Evolutionary conservation across 2,329 filamentous ascomycete species (phyloP).

Genomic region (Elsinoe fawcettii): DNA sequence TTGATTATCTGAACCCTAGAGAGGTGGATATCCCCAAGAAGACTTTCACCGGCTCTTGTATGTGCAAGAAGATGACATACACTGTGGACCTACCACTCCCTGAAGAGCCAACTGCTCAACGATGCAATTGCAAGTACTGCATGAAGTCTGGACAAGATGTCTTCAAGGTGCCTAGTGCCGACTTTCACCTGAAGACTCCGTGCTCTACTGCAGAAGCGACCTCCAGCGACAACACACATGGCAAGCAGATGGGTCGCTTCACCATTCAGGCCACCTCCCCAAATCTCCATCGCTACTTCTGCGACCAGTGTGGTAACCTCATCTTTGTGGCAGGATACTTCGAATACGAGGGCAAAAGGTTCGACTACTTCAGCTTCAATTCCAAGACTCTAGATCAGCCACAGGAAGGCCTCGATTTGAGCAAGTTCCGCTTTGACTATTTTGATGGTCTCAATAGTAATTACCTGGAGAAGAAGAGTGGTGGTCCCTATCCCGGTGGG

Average conservation of each 20-base stretch:
- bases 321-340: neutral
- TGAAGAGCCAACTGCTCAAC: neutral
- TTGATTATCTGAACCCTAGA: neutral
- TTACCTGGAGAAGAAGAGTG: neutral
- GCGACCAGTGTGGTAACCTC: slow-evolving; percentile 6
- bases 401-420: slow-evolving; percentile 11
- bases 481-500: slow-evolving; percentile 8
- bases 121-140: slow-evolving; percentile 14
- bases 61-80: slow-evolving; percentile 14
- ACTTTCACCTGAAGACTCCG: slow-evolving; percentile 9
- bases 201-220: slow-evolving; percentile 11
- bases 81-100: slow-evolving; percentile 7
- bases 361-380: slow-evolving; percentile 12
- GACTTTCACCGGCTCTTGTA: slow-evolving; percentile 13
- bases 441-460: neutral
- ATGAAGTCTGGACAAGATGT: neutral
- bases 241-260: neutral
- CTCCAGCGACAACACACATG: neutral
- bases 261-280: neutral
- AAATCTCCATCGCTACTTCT: slow-evolving; percentile 11
- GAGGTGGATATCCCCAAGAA: neutral
- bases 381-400: slow-evolving; percentile 10
- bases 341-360: neutral
- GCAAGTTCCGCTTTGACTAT: slow-evolving; percentile 13
- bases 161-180: neutral